These are phyloP conservation scores for Letharia columbiana DNA, from an alignment of 495 filamentous ascomycete genomes.

Conservation along the genomic window DNA sequence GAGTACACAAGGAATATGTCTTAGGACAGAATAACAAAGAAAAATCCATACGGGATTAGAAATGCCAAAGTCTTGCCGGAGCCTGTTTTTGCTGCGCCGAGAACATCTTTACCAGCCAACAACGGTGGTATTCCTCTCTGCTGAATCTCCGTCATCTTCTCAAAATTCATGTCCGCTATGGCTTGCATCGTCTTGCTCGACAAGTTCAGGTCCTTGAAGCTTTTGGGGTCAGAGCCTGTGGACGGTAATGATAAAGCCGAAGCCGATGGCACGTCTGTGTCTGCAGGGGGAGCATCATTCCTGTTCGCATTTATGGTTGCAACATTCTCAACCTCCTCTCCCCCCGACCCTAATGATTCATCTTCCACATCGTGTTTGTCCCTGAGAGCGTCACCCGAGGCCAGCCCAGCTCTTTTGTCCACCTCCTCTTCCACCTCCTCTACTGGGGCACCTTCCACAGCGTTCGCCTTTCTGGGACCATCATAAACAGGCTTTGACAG, in stretches of 20 bases:
- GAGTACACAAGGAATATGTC: too few species aligned
- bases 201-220: constrained; percentile 76
- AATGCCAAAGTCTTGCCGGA: constrained; percentile 95
- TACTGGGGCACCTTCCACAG: not conserved
- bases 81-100: constrained; percentile 94
- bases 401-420: constrained; percentile 10
- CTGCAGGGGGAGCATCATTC: not conserved
- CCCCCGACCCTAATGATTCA: not conserved
- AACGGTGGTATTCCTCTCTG: constrained; percentile 77
- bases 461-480: not conserved
- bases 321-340: not conserved
- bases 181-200: constrained; percentile 81
- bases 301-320: not conserved
- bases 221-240: constrained; percentile 44
- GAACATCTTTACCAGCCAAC: constrained; percentile 82
- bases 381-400: constrained; percentile 12
- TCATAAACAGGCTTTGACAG: not conserved
- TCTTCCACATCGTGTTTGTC: not conserved
- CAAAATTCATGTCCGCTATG: constrained; percentile 84
- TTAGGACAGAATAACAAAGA: not conserved
- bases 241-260: constrained; percentile 48
- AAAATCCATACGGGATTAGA: constrained; percentile 55
- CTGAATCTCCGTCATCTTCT: constrained; percentile 95
- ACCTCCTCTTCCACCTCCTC: not conserved
- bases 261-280: constrained; percentile 41